A percentile compares a stretch with the other conserved stretches of the same genome.
phyloP scores from a whole-genome alignment of 1,284 basidiomycete species.

The Somion occarium region DNA sequence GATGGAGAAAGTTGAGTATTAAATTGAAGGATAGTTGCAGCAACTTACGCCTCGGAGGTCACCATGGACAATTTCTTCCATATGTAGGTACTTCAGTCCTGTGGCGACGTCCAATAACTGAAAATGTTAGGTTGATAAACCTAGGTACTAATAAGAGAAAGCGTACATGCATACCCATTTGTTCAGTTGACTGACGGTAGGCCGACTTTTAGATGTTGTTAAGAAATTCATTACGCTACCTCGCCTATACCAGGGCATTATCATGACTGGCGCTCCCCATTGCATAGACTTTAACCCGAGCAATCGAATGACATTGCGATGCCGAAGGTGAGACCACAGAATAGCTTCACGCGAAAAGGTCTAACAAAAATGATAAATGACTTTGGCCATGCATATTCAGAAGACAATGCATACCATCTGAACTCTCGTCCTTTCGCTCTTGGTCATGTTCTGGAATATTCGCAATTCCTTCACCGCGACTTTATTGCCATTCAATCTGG shows the following conservation, averaged over 20 bases:
- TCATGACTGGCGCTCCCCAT: not conserved
- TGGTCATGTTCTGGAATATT: not conserved
- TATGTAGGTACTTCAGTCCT: not conserved
- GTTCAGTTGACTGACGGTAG: not conserved
- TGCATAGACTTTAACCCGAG: not conserved
- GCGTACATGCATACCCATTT: not conserved
- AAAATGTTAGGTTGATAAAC: not conserved
- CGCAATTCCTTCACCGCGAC: not conserved
- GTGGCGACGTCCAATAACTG: not conserved
- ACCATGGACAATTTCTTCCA: not conserved
- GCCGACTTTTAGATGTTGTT: not conserved
- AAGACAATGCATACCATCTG: not conserved
- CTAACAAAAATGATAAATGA: not conserved
- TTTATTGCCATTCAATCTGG: not conserved
- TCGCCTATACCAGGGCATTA: not conserved
- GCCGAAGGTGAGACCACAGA: not conserved
- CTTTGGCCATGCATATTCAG: not conserved
- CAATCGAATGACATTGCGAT: not conserved
- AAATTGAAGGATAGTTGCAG: not conserved
- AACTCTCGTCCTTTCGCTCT: not conserved
- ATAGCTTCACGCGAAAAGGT: not conserved
- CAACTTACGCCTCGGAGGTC: not conserved
- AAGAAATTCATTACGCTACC: not conserved
- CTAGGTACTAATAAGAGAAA: not conserved
- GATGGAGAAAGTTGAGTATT: not conserved